phyloP scores from a whole-genome alignment of 1,284 basidiomycete genomes.

The Ganoderma meredithae region DNA sequence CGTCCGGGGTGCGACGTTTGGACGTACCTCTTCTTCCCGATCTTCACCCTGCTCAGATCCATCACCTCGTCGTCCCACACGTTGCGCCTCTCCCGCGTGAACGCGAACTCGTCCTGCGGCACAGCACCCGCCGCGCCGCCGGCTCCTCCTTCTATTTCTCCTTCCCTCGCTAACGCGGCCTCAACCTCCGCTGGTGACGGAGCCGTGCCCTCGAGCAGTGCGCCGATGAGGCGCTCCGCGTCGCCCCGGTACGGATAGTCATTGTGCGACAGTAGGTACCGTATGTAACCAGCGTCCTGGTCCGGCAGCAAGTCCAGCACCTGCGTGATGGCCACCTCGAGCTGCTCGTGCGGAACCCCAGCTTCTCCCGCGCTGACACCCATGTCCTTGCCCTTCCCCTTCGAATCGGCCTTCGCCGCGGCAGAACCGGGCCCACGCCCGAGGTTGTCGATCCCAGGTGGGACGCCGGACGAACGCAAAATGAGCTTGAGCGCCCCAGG shows the following conservation, averaged over 20 bases:
- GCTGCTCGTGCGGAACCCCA: constrained; percentile 25
- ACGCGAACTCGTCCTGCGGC: constrained; percentile 40
- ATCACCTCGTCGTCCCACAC: constrained; percentile 76
- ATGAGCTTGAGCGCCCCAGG: constrained; percentile 68
- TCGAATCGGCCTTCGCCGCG: constrained; percentile 39
- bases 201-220: constrained; percentile 75
- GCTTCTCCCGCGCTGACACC: constrained; percentile 26
- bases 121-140: background rate
- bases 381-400: constrained; percentile 50
- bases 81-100: constrained; percentile 64
- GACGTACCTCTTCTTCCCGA: constrained; percentile 78
- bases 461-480: constrained; percentile 62
- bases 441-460: constrained; percentile 54
- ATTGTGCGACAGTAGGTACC: constrained; percentile 58
- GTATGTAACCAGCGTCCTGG: constrained; percentile 59
- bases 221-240: constrained; percentile 67
- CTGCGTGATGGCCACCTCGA: constrained; percentile 66
- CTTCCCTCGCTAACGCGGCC: constrained; percentile 23
- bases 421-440: constrained; percentile 35
- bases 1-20: constrained; percentile 30
- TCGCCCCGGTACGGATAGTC: constrained; percentile 56
- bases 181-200: constrained; percentile 51
- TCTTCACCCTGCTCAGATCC: constrained; percentile 63
- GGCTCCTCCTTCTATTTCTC: constrained; percentile 3
- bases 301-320: constrained; percentile 79